Evolutionary conservation across 345 rosid species (phyloP).

Genomic region (Laguncularia racemosa): DNA sequence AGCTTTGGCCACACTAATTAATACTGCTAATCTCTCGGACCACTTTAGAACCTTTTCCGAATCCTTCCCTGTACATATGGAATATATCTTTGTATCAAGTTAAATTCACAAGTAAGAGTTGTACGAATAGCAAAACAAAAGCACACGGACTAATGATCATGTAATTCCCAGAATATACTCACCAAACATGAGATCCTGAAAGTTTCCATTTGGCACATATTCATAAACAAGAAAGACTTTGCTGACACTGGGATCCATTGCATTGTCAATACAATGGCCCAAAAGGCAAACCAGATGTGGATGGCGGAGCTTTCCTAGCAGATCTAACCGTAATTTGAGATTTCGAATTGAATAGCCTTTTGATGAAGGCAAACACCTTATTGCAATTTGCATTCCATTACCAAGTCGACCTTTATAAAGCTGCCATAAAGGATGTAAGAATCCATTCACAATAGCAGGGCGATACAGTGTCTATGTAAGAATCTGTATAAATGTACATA

Average conservation of each 20-base stretch:
- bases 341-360: constrained; percentile 35
- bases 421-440: constrained; percentile 10
- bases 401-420: constrained; percentile 37
- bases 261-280: constrained; percentile 45
- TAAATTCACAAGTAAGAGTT: too few relatives aligned
- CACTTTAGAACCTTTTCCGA: constrained; percentile 39
- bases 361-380: constrained; percentile 39
- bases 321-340: constrained; percentile 38
- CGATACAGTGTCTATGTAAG: too few relatives aligned
- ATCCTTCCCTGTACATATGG: constrained; percentile 22
- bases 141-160: too few relatives aligned
- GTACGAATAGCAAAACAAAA: too few relatives aligned
- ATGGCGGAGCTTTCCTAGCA: constrained; percentile 45
- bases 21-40: constrained; percentile 59
- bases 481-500: too few relatives aligned
- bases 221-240: constrained; percentile 41
- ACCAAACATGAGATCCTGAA: constrained; percentile 43
- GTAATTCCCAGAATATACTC: background rate
- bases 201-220: constrained; percentile 27
- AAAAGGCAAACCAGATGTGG: constrained; percentile 45
- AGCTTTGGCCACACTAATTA: constrained; percentile 57
- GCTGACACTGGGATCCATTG: constrained; percentile 28
- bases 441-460: too few relatives aligned
- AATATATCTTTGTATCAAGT: too few relatives aligned
- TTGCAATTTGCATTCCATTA: constrained; percentile 35